These are phyloP conservation scores for Pseudotsuga menziesii DNA, from an alignment of 75 land plant species.

Conservation along the genomic window DNA sequence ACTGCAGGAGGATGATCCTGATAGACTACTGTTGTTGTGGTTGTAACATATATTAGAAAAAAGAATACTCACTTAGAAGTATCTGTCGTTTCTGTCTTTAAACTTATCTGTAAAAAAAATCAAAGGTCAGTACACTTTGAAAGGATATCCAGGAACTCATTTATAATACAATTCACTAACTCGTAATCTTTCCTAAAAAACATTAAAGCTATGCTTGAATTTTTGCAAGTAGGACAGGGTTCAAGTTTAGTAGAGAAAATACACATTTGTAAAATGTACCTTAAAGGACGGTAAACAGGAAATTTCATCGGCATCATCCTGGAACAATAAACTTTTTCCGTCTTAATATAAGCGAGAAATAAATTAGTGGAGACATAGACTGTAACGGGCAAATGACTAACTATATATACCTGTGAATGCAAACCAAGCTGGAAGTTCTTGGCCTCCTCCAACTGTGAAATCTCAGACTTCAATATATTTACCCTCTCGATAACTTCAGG, in stretches of 20 bases:
- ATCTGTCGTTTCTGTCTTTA: background rate
- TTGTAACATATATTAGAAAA: background rate
- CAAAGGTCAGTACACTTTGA: background rate
- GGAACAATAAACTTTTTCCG: background rate
- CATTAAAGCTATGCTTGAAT: no score
- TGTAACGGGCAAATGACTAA: no score
- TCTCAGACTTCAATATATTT: background rate
- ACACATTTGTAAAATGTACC: no score
- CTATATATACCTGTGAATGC: background rate
- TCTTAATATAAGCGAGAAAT: background rate
- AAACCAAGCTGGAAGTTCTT: background rate
- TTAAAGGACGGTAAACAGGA: background rate
- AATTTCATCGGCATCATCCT: background rate
- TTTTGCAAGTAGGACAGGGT: no score
- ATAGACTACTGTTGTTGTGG: background rate
- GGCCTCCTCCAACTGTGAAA: constrained; percentile 1
- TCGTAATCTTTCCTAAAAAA: no score
- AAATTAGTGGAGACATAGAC: no score
- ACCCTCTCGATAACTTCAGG: background rate
- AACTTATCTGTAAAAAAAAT: background rate
- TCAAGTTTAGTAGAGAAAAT: no score
- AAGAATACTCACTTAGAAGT: background rate
- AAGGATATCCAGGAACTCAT: no score
- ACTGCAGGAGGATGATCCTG: background rate
- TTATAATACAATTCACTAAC: no score